Base-by-base conservation (phyloP, 2,329 filamentous ascomycete genomes). In the Trichoderma brevicompactum region DNA sequence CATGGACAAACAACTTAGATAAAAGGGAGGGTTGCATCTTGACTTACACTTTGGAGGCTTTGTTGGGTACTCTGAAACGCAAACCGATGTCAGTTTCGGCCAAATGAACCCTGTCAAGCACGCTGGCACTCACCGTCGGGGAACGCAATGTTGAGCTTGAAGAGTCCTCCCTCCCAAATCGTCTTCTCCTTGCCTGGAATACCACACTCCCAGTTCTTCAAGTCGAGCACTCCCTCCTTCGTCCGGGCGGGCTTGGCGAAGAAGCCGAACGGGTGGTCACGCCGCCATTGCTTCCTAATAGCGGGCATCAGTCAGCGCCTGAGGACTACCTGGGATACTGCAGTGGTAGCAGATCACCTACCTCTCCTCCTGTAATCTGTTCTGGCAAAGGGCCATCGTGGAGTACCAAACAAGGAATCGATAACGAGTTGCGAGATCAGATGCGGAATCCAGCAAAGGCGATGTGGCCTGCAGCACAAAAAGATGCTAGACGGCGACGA, bases 181-280 rank as follows among this genome's bases (percentile, higher is more conserved):
- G 96, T 99, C 82, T 96, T 95, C 67, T 96, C 89, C 77, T 97
- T 97, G 74, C 96, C 95, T 3, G 95, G 95, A 49, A 99, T 91
- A 49, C 94, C 94, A 74, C 95, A 98, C 73, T 98, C 94, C 95
- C 95, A 99, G 69, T 88, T 87, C 84, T 97, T 97, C 69, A 99
- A 83, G 75, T 99, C 95, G 60, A 98, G 85, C 1, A 92, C 87
- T 64, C 93, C 94, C 70, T 92, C 85, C 17, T 89, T 78, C 68
- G 88, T 94, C 71, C 94, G 91, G 68, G 89, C 83, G 12, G 96
- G 95, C 75, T 94, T 92, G 28, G 95, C 95, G 78, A 91, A 97
- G 82, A 99, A 99, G 68, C 95, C 95, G 74, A 99, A 99, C 0
- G 96, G 96, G 74, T 99, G 95, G 72, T 99, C 94, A 75, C 89